phyloP scores from a whole-genome alignment of 2,329 filamentous ascomycete species.

The Fusarium xylarioides region DNA sequence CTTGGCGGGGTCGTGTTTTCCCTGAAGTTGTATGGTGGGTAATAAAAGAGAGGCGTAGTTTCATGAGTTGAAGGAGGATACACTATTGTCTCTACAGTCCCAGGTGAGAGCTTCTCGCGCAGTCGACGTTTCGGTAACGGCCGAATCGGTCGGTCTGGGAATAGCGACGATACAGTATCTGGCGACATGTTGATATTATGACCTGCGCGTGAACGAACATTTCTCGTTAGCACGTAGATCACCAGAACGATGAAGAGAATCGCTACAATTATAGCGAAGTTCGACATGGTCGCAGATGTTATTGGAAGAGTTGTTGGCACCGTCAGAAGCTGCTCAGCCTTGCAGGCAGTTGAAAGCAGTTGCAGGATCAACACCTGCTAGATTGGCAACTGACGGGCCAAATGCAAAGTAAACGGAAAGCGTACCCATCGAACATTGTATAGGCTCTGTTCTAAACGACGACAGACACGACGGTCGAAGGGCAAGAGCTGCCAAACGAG shows the following conservation, averaged over 20 bases:
- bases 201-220: conserved; percentile 47
- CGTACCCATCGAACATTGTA: conserved; percentile 57
- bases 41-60: conserved; percentile 76
- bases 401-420: conserved; percentile 32
- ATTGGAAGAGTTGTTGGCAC: conserved; percentile 2
- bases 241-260: conserved; percentile 19
- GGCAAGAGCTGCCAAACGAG: conserved; percentile 16
- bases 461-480: conserved; percentile 37
- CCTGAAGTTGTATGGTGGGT: conserved; percentile 63
- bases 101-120: conserved; percentile 85
- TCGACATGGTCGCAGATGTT: conserved; percentile 17
- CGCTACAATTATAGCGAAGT: conserved; percentile 20
- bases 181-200: conserved; percentile 66
- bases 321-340: conserved; percentile 3
- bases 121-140: conserved; percentile 90
- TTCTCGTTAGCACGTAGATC: conserved; percentile 44
- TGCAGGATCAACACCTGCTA: conserved; percentile 6
- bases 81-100: conserved; percentile 82
- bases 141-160: conserved; percentile 90
- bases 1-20: conserved; percentile 50
- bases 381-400: not conserved
- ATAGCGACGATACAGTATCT: conserved; percentile 82
- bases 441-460: conserved; percentile 28
- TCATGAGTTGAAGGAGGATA: conserved; percentile 81
- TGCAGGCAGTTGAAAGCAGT: not conserved